Base-by-base conservation (phyloP, 306 rosid genomes). In the Begonia masoniana region DNA sequence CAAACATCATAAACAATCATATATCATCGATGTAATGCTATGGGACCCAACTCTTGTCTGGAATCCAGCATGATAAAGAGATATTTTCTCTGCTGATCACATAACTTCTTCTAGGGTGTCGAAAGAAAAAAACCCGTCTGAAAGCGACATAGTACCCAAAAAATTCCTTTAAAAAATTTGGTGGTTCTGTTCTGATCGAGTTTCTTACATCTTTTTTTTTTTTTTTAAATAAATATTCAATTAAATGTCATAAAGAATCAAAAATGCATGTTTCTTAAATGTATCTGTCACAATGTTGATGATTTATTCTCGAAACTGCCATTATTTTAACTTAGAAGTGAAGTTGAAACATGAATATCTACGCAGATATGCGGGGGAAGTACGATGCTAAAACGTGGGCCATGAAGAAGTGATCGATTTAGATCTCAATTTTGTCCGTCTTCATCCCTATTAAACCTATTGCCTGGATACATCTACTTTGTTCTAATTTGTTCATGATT, bases 321-420 rank as follows among this genome's bases (percentile, higher is more conserved):
- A 31, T 31, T 6, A 31, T 31, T 31, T 5, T 42, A 16, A 24
- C 64, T 19, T 26, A 10, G 58, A 31, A 63, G 36, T 12, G 19
- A 62, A 60, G 60, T 65, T 53, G 68, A 57, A 65, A 74, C 82
- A 78, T 67, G 79, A 76, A 78, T 70, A 85, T 85, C 92, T 66
- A 49, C 1, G 39, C 39, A 31, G 39, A 31, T 31, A 31, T 31
- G 39, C 39, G 5, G 39, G 39, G 2, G 39, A 31, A 79, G 66
- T 62, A 54, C 50, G 95, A 84, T 67, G 68, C 68, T 64, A 85
- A 82, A 87, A 81, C 85, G 79, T 74, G 79, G 94, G 83, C 78
- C 91, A 78, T 47, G 24, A 54, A 47, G 41, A 47, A 61, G 64
- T 68, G 71, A 76, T 75, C 70, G 39, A 31, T 31, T 31, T 31